Base-by-base conservation (phyloP, 768 basidiomycete genomes). In the Boletus tylopilopsis region DNA sequence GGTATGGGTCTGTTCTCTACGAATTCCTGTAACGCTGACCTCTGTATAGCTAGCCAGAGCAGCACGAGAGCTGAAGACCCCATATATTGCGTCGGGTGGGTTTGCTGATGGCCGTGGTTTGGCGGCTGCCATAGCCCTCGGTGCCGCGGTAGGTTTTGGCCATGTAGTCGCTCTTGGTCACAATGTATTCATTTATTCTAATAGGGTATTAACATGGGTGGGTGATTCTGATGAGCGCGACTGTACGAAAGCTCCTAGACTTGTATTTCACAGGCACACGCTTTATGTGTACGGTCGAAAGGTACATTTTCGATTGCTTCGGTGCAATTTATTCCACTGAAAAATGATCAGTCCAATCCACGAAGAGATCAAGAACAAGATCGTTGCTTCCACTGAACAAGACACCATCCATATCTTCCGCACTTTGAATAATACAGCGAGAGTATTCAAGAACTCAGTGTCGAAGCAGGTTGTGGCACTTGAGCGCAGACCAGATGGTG, bases 381-480 rank as follows among this genome's bases (percentile, higher is more conserved):
- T 96, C 40, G 85, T 96, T 30, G 74, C 79, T 13, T 85, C 91
- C 12, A 82, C 78, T 1, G 94, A 96, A 66, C 77, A 78, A 47
- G 90, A 93, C 64, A 92, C 92, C 0, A 64, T 87, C 3, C 93
- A 94, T 67, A 94, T 96, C 58, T 93, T 96, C 76, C 81, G 94
- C 43, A 92, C 89, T 1, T 68, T 95, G 39, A 76, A 77, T 61
- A 91, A 93, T 62, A 90, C 90, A 3, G 81, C 88, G 12, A 79
- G 90, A n/a, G 88, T 91, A 11, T 90, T 76, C 75, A 92, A 86
- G 75, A 94, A 94, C 72, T 80, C 80, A 47, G 82, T 95, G 21
- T 75, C 94, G 13, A 63, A 78, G 63, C 85, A 95, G 64, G 94
- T 97, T 16, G 87, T 95, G n/a, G 70, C 76, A 13, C 76, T 94